Percentiles rank a stretch among this genome's conserved stretches.
Conservation (phyloP, 2,329 filamentous ascomycete species). For the Colletotrichum tamarilloi region DNA sequence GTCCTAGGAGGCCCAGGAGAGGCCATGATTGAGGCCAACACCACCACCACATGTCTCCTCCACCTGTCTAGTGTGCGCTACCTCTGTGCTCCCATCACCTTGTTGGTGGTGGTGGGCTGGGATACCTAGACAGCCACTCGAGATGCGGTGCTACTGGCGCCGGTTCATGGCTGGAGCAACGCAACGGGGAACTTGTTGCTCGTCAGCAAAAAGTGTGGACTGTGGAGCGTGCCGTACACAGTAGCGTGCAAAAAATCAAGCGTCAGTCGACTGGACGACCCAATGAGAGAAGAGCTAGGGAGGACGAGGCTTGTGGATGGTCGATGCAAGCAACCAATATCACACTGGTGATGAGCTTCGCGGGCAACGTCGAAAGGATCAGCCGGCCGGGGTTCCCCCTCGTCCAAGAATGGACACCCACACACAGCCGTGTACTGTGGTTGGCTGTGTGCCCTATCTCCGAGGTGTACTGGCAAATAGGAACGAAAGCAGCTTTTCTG, state of each 20-base stretch:
- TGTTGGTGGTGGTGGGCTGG: constrained; percentile 9
- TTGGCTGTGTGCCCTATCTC: neutral
- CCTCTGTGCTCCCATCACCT: neutral
- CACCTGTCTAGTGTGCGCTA: neutral
- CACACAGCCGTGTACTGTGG: neutral
- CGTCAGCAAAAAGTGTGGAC: neutral
- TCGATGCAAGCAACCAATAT: constrained; percentile 35
- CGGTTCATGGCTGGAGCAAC: constrained; percentile 30
- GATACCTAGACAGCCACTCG: constrained; percentile 10
- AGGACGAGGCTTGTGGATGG: constrained; percentile 33
- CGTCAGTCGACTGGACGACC: constrained; percentile 25
- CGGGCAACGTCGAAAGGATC: constrained; percentile 25
- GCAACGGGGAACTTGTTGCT: constrained; percentile 11
- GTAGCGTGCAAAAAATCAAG: constrained; percentile 21
- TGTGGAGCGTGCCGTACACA: constrained; percentile 12
- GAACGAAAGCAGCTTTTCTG: constrained; percentile 7
- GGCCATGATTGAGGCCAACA: constrained; percentile 22
- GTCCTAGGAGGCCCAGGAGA: constrained; percentile 21
- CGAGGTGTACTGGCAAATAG: constrained; percentile 26
- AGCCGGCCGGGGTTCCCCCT: constrained; percentile 25
- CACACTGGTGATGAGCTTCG: constrained; percentile 34
- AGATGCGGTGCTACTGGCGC: constrained; percentile 31
- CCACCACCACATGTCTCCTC: neutral
- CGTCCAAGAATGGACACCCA: constrained; percentile 12
- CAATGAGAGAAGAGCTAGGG: constrained; percentile 28